A percentile compares a stretch with the other conserved stretches of the same genome.
These are phyloP conservation scores for Knufia fluminis DNA, from an alignment of 2,329 filamentous ascomycete genomes.

Conservation along the genomic window DNA sequence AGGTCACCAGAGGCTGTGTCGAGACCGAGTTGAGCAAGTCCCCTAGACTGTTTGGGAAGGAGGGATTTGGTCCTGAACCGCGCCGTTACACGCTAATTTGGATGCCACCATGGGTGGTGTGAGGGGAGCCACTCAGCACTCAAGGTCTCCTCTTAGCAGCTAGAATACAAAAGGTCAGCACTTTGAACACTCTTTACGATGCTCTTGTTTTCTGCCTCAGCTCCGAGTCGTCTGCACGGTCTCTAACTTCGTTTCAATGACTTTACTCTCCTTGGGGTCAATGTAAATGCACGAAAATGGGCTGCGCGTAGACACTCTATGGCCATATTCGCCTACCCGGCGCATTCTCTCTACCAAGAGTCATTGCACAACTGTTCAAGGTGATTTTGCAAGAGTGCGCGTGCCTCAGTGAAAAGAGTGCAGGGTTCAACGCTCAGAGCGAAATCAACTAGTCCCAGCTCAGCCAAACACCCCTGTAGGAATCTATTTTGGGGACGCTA, in stretches of 20 bases:
- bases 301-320: too few relatives aligned
- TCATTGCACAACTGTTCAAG: neutral
- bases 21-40: neutral
- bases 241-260: too few relatives aligned
- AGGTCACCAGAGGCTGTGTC: constrained; percentile 1
- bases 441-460: too few relatives aligned
- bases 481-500: too few relatives aligned
- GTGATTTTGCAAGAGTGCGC: neutral
- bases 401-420: neutral
- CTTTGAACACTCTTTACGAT: neutral
- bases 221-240: too few relatives aligned
- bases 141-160: neutral
- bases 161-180: neutral
- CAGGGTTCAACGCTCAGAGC: too few relatives aligned
- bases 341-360: too few relatives aligned
- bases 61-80: neutral
- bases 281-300: too few relatives aligned
- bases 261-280: too few relatives aligned
- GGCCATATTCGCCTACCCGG: too few relatives aligned
- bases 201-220: neutral
- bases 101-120: too few relatives aligned
- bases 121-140: neutral
- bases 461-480: too few relatives aligned
- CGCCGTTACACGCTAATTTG: neutral
- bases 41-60: neutral